Evolutionary conservation across 2,329 filamentous ascomycete genomes (phyloP), one percentile per base, ranked within the genome.

Genomic region (Aspergillus sp.): DNA sequence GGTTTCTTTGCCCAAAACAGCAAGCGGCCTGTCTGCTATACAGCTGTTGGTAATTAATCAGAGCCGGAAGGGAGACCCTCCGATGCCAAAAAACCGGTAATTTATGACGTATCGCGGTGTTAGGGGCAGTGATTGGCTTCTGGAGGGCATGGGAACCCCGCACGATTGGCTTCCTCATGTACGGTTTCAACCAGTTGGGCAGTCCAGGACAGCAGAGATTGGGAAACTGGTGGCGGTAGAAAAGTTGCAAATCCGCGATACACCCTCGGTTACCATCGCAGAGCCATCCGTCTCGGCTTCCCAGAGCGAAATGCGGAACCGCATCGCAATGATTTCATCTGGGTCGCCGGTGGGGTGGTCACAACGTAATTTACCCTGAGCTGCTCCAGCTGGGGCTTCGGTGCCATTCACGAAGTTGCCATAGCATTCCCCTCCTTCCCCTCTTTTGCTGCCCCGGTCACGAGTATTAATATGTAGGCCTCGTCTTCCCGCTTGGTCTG

Each of bases 361-460:
- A 36, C 13, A 36, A 36, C 34, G 34, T 36, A 36, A 36, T 36
- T 36, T 36, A 36, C 34, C 15, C 15, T 13, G 34, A 36, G 34
- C 34, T 36, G 34, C 34, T n/a, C 26, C 26, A 9, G 26, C 26
- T 30, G 9, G 26, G 26, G 34, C 34, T 36, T 36, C 15, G 34
- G 34, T 36, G 34, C 34, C 12, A 36, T 36, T 36, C 34, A 36
- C 13, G 7, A n/a, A 36, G 34, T 36, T 36, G 34, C 26, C 26
- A 30, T 30, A 30, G 42, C 42, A 44, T 26, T 36, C 34, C 34
- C 34, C 34, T 36, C 15, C n/a, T 56, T 56, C 48, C 48, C 48
- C 57, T 48, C 48, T 48, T 56, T 56, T 44, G 34, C 45, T 43
- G 17, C 42, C 6, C 38, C 38, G 32, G 9, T 20, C 47, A 44